These are phyloP conservation scores for Pulicaria dysenterica DNA, from an alignment of 129 eudicot species.

Conservation along the genomic window DNA sequence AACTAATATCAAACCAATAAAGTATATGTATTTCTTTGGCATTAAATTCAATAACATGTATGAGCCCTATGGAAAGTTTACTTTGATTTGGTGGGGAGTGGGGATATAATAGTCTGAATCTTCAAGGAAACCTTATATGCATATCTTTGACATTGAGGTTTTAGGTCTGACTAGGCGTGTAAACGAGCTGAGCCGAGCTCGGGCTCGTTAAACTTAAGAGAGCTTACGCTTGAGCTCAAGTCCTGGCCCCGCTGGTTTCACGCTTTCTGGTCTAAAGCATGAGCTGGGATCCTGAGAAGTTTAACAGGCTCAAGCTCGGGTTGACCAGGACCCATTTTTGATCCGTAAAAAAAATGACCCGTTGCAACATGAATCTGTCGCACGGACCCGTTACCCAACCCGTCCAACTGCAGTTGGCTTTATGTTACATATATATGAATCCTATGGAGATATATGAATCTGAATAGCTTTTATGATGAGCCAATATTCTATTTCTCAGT, in stretches of 20 bases:
- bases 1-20: slow-evolving; percentile 2
- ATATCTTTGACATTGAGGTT: too few relatives aligned
- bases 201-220: too few relatives aligned
- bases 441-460: neutral
- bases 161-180: too few relatives aligned
- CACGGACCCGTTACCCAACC: neutral
- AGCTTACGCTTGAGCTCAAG: too few relatives aligned
- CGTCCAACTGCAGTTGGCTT: neutral
- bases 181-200: too few relatives aligned
- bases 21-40: neutral
- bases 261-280: too few relatives aligned
- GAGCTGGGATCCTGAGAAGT: too few relatives aligned
- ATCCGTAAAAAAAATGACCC: neutral
- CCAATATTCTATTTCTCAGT: slow-evolving; percentile 39
- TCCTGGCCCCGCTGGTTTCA: too few relatives aligned
- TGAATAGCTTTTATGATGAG: slow-evolving; percentile 3
- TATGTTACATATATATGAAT: neutral
- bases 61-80: neutral
- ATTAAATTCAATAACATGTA: neutral
- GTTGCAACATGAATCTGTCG: neutral
- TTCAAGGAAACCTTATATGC: neutral
- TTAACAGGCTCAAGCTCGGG: neutral
- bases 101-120: neutral
- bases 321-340: neutral
- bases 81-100: neutral